These are phyloP conservation scores for Leccinum barrowsii DNA, from an alignment of 768 basidiomycete species.

Conservation along the genomic window DNA sequence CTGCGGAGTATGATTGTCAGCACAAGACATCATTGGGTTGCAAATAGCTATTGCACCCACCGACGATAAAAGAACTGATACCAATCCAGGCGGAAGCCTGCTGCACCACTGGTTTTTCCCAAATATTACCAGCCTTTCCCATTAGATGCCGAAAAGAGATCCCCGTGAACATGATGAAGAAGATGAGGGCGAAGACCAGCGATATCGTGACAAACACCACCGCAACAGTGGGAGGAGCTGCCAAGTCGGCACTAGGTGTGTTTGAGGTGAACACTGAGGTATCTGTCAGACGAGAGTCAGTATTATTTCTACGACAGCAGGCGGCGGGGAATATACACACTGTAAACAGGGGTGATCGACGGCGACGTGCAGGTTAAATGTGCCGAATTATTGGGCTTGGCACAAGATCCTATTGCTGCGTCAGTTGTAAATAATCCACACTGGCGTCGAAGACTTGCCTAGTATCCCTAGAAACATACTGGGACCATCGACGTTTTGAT, in stretches of 20 bases:
- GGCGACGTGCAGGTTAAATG: slow-evolving; percentile 53
- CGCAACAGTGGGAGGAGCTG: slow-evolving; percentile 57
- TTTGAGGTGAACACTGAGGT: slow-evolving; percentile 57
- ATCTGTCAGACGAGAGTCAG: slow-evolving; percentile 38
- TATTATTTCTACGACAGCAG: neutral
- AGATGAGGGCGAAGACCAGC: slow-evolving; percentile 52
- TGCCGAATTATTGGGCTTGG: slow-evolving; percentile 46
- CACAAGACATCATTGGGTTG: neutral
- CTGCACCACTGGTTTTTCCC: slow-evolving; percentile 59
- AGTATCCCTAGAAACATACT: slow-evolving; percentile 63
- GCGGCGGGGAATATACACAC: slow-evolving; percentile 35
- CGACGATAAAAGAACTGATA: slow-evolving; percentile 71
- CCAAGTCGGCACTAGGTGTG: slow-evolving; percentile 52
- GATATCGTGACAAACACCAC: slow-evolving; percentile 63
- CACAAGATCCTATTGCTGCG: slow-evolving; percentile 58
- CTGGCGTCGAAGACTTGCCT: slow-evolving; percentile 39
- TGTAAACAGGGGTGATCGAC: slow-evolving; percentile 56
- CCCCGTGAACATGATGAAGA: slow-evolving; percentile 63
- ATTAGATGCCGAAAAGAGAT: slow-evolving; percentile 66
- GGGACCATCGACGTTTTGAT: slow-evolving; percentile 55
- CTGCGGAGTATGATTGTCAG: slow-evolving; percentile 32
- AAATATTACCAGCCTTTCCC: slow-evolving; percentile 43
- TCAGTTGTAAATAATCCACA: neutral
- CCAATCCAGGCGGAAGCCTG: slow-evolving; percentile 70
- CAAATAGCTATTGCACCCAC: slow-evolving; percentile 32